phyloP scores from a whole-genome alignment of 1,284 basidiomycete genomes.

The Prillingera fragicola region DNA sequence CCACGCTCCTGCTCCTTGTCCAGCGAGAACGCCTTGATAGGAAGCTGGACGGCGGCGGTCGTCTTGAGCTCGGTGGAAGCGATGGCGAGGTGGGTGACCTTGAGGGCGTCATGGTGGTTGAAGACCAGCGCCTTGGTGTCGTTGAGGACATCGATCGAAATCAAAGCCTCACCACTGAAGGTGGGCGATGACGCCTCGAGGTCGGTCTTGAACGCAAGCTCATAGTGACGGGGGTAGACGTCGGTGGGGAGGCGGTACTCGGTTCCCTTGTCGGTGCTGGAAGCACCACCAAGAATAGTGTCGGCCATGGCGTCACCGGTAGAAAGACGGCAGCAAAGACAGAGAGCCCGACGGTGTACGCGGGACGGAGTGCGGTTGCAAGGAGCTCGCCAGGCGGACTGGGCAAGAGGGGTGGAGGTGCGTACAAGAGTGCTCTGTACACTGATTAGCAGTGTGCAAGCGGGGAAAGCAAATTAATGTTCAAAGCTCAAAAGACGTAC shows the following conservation, averaged over 20 bases:
- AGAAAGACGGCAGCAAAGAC: background rate
- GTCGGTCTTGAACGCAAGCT: constrained; percentile 72
- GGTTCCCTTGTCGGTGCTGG: constrained; percentile 3
- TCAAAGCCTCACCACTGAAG: constrained; percentile 72
- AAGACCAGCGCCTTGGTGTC: constrained; percentile 62
- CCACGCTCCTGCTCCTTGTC: constrained; percentile 63
- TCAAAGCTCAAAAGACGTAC: no score
- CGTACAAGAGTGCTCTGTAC: no score
- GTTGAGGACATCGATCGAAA: constrained; percentile 66
- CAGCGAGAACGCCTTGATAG: constrained; percentile 49
- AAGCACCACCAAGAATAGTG: constrained; percentile 19
- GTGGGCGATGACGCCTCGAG: constrained; percentile 57
- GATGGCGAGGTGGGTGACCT: constrained; percentile 62
- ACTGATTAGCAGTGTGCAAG: no score
- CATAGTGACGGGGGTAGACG: constrained; percentile 63
- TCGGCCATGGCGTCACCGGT: background rate
- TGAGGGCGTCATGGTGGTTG: constrained; percentile 62
- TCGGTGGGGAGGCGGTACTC: constrained; percentile 68
- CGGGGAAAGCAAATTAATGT: no score
- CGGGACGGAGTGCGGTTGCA: no score
- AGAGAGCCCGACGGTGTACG: no score
- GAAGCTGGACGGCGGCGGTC: constrained; percentile 53
- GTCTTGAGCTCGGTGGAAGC: constrained; percentile 57
- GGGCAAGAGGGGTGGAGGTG: no score
- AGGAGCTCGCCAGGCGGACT: no score